Percentiles rank a stretch among this genome's conserved stretches.
phyloP scores from a whole-genome alignment of 306 rosid genomes.

The Elaeagnus macrophylla region DNA sequence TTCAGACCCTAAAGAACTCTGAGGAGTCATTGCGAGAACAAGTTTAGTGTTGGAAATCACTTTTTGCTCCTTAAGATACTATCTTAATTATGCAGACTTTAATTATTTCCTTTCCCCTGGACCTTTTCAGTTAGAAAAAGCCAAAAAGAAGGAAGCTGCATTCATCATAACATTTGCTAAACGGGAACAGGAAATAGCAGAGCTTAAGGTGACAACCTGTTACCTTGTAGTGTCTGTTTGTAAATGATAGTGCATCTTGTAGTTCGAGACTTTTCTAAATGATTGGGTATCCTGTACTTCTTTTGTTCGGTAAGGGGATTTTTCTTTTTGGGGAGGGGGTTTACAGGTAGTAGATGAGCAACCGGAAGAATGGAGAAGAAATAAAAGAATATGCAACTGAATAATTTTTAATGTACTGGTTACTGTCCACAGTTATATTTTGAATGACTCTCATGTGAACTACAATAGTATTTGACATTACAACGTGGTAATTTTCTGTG shows the following conservation, averaged over 20 bases:
- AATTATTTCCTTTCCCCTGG: constrained; percentile 3
- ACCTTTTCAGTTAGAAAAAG: constrained; percentile 68
- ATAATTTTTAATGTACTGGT: too few relatives aligned
- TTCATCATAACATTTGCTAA: constrained; percentile 89
- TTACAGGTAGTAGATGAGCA: too few relatives aligned
- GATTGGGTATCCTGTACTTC: too few relatives aligned
- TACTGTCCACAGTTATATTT: too few relatives aligned
- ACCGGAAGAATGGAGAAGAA: too few relatives aligned
- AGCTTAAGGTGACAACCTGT: constrained; percentile 56
- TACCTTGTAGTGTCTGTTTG: constrained; percentile 2
- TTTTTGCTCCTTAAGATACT: constrained; percentile 12
- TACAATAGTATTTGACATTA: too few relatives aligned
- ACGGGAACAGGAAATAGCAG: constrained; percentile 91
- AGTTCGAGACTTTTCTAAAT: background rate
- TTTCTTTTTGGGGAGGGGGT: too few relatives aligned
- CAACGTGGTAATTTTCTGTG: too few relatives aligned
- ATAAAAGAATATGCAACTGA: too few relatives aligned
- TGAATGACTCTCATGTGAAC: too few relatives aligned
- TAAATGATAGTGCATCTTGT: background rate
- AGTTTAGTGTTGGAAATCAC: constrained; percentile 31
- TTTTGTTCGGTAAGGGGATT: too few relatives aligned
- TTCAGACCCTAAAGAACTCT: constrained; percentile 70
- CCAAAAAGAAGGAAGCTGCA: constrained; percentile 96
- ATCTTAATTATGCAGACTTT: constrained; percentile 3
- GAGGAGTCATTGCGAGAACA: constrained; percentile 87